A percentile compares a stretch with the other conserved stretches of the same genome.
These are phyloP conservation scores for Heracleum sosnowskyi DNA, from an alignment of 129 eudicot genomes.

Conservation along the genomic window DNA sequence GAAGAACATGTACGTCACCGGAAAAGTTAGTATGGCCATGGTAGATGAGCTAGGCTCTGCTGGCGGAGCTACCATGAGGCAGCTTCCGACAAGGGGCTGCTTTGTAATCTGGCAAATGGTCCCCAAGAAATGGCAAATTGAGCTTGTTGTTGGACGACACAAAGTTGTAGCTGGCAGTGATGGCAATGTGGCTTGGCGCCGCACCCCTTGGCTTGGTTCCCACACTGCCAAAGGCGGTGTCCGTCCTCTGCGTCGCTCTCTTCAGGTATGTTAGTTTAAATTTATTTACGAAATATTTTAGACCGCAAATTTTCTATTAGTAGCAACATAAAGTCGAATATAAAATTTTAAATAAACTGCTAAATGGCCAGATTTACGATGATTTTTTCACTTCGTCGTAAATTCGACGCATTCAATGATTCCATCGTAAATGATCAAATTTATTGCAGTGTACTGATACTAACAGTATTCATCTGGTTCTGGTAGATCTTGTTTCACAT, in stretches of 20 bases:
- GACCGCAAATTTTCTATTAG: too few relatives aligned
- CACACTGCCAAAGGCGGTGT: conserved; percentile 95
- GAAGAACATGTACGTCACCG: conserved; percentile 78
- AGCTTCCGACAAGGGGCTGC: conserved; percentile 60
- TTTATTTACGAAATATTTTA: too few relatives aligned
- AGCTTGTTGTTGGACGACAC: conserved; percentile 75
- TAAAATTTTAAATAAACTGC: not conserved
- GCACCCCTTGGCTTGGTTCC: conserved; percentile 92
- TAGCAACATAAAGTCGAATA: too few relatives aligned
- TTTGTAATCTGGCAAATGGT: conserved; percentile 97
- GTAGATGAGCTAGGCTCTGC: conserved; percentile 56
- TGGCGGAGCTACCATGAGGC: conserved; percentile 20
- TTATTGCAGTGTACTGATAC: too few relatives aligned
- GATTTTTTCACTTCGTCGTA: too few relatives aligned
- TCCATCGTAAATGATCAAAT: too few relatives aligned
- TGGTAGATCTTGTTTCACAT: not conserved
- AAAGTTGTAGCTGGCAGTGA: conserved; percentile 95
- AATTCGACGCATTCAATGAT: too few relatives aligned
- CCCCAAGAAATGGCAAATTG: conserved; percentile 85
- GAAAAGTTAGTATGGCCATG: conserved; percentile 78
- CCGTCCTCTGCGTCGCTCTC: conserved; percentile 90
- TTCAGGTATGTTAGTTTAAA: conserved; percentile 49
- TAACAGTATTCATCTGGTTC: not conserved
- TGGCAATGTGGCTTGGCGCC: conserved; percentile 96
- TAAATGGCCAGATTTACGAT: too few relatives aligned